Base-by-base conservation (phyloP, 768 basidiomycete genomes). In the Trametes cinnabarina region DNA sequence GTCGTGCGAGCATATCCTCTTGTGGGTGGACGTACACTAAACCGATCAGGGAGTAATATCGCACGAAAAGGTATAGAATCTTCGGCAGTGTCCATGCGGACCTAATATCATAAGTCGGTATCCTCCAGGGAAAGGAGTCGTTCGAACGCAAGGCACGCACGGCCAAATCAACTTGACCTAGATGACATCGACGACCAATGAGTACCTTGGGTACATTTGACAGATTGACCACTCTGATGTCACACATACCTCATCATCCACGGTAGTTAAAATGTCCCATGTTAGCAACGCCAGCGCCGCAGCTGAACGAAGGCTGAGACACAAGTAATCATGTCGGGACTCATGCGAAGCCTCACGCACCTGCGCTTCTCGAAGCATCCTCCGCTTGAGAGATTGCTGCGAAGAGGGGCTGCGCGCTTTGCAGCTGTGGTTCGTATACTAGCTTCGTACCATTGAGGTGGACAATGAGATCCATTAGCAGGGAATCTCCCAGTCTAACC, bases 181-280 rank as follows among this genome's bases (percentile, higher is more conserved):
- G 6, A n/a, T n/a, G n/a, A 8, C 2, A 26, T 23, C 23, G 17
- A 3, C 30, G 12, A 12, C 30, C 1, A 7, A 12, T 30, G 15
- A 37, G 32, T 17, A 19, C 32, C 11, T 28, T n/a, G 15, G 8
- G 28, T 47, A 14, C 25, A 26, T 35, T 22, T 30, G 51, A 14
- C 19, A 50, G 14, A 48, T n/a, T 5, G 25, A 39, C 37, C 37
- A 3, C n/a, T 15, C 37, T 39, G 17, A 48, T 17, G 12, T 23
- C 19, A 58, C 61, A 42, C 30, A n/a, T n/a, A 58, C 61, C 57
- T 62, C 61, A 2, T 55, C 52, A 39, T 55, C 57, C 49, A 55
- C 32, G 1, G 57, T 58, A 0, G 57, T 55, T 12, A 62, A 28
- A n/a, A 62, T 55, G 32, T 62, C 61, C 53, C 57, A 62, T 20